Conservation (phyloP, 306 rosid genomes). For the Erythrophleum fordii region DNA sequence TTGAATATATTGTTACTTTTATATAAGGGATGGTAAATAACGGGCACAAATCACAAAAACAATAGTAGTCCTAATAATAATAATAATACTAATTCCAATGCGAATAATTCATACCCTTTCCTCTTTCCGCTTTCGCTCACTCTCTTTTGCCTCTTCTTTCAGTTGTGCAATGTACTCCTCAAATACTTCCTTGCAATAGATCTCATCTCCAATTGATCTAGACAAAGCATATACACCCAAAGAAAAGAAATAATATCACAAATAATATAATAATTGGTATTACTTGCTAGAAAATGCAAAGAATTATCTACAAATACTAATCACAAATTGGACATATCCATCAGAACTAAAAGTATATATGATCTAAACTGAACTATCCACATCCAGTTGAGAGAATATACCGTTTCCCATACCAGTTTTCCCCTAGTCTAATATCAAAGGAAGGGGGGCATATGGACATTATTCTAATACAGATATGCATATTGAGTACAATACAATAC, state of each 20-base stretch:
- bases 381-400: not conserved
- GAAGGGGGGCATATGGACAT: slow-evolving; percentile 11
- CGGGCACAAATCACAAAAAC: slow-evolving; percentile 33
- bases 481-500: too few relatives aligned
- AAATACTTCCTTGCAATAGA: slow-evolving; percentile 68
- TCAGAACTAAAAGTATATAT: not conserved
- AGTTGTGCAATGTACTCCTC: slow-evolving; percentile 75
- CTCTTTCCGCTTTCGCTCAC: slow-evolving; percentile 77
- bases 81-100: slow-evolving; percentile 7
- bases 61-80: not conserved
- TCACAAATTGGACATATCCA: slow-evolving; percentile 3
- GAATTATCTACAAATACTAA: not conserved
- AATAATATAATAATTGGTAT: slow-evolving; percentile 6
- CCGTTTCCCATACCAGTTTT: not conserved
- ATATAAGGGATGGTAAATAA: slow-evolving; percentile 20
- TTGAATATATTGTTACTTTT: too few relatives aligned
- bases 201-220: slow-evolving; percentile 83
- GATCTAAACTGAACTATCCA: not conserved
- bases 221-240: slow-evolving; percentile 35
- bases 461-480: too few relatives aligned
- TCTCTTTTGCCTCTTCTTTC: slow-evolving; percentile 83
- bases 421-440: slow-evolving; percentile 10
- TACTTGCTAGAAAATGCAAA: not conserved
- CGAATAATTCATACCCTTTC: slow-evolving; percentile 69
- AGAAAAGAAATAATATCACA: slow-evolving; percentile 25